phyloP scores from a whole-genome alignment of 108 stramenopile genomes.

The Skeletonema marinoi region DNA sequence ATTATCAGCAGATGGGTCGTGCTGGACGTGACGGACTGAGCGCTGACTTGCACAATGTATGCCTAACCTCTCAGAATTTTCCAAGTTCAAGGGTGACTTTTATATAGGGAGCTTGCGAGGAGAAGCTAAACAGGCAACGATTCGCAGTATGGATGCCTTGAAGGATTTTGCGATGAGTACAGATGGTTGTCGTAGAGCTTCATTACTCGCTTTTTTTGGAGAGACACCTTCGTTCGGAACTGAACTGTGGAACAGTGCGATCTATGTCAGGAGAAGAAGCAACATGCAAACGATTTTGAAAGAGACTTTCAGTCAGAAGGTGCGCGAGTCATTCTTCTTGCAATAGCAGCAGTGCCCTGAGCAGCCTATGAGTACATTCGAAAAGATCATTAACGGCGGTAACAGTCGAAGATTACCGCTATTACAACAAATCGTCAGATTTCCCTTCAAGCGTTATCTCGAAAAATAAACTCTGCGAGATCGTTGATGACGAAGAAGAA shows the following conservation, averaged over 20 bases:
- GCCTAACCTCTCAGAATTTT: conserved; percentile 64
- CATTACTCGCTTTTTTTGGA: conserved; percentile 73
- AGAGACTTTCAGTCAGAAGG: conserved; percentile 67
- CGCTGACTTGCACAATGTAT: conserved; percentile 77
- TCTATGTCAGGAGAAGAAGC: conserved; percentile 43
- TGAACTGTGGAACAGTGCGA: conserved; percentile 86
- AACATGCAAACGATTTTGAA: conserved; percentile 53
- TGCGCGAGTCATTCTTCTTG: conserved; percentile 60
- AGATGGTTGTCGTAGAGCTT: conserved; percentile 66
- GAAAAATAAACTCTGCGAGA: conserved; percentile 19
- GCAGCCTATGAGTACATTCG: conserved; percentile 50
- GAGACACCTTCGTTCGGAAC: conserved; percentile 71
- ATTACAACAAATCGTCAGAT: conserved; percentile 2
- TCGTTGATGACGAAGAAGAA: conserved; percentile 41
- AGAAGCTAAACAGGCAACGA: conserved; percentile 44
- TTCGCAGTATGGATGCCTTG: conserved; percentile 59
- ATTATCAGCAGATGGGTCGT: conserved; percentile 96
- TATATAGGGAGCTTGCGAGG: conserved; percentile 61
- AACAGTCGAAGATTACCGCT: conserved; percentile 62
- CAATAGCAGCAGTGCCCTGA: conserved; percentile 39
- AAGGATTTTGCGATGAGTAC: conserved; percentile 56
- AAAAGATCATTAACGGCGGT: conserved; percentile 58
- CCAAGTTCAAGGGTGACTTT: conserved; percentile 71
- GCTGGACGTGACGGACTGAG: conserved; percentile 93
- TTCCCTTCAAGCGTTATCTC: conserved; percentile 11